Evolutionary conservation across 148 eudicot species (phyloP), one percentile per base, ranked within the genome.

Genomic region (Amaranthus hypochondriacus): DNA sequence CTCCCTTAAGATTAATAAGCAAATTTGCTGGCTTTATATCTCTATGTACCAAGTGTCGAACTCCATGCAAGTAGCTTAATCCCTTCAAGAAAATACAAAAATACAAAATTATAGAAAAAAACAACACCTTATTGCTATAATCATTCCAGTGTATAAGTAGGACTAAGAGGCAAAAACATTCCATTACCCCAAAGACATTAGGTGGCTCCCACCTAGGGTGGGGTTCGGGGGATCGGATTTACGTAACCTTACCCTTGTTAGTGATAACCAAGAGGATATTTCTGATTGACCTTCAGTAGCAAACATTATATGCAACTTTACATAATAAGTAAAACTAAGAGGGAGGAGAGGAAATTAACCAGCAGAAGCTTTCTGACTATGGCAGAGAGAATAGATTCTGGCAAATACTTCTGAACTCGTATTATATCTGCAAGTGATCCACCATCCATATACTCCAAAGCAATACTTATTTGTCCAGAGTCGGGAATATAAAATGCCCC

Each of bases 11-110:
- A 84, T 94, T 89, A 49, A 94, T 75, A 39, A 94, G 98, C 86
- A 94, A 88, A 84, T 94, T 94, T 77, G 98, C 98, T 5, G 98
- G 98, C 77, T 94, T 94, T 82, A 94, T 94, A 75, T 93, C 98
- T 83, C 98, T 87, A 82, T 94, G 98, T 70, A 94, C 96, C 67
- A 94, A 78, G 80, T 87, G 93, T 75, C 87, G 85, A 84, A 77
- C 92, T 80, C 96, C 90, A 78, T 90, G 96, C 89, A 94, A 86
- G 80, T 91, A 94, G 83, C 77, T 91, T 44, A 94, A 77, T 69
- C 98, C 98, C 98, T 91, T 61, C 48, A 77, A 78, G 39, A 71
- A 49, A 54, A 75, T 73, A 69, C 46, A 72, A 39, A 42, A 75
- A 74, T 58, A 65, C 52, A 65, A 75, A 73, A 11, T 72, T 9